These are phyloP conservation scores for Globisporangium sylvaticum DNA, from an alignment of 352 stramenopile species.

Conservation along the genomic window DNA sequence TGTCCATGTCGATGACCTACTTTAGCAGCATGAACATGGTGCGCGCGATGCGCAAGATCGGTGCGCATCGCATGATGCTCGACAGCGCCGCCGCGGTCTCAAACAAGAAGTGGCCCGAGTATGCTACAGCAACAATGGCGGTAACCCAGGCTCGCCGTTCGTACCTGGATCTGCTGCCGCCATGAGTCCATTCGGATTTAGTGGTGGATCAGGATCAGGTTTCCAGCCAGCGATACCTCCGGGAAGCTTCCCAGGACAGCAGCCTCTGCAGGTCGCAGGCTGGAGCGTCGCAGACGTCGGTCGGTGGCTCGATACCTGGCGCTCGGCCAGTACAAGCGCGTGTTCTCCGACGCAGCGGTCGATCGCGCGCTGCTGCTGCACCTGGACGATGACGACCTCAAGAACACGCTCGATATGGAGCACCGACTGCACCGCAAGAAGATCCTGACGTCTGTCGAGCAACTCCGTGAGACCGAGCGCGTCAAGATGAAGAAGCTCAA, in stretches of 20 bases:
- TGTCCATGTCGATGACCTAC: constrained; percentile 97
- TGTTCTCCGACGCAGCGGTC: constrained; percentile 85
- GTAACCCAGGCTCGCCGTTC: background rate
- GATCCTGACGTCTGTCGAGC: constrained; percentile 86
- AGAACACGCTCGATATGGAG: constrained; percentile 93
- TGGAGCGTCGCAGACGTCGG: constrained; percentile 89
- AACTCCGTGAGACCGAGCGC: constrained; percentile 55
- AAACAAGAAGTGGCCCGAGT: constrained; percentile 59
- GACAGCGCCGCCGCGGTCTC: constrained; percentile 64
- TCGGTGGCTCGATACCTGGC: constrained; percentile 89
- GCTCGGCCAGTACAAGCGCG: constrained; percentile 86
- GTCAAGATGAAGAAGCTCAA: constrained; percentile 47
- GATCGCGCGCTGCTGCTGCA: constrained; percentile 90
- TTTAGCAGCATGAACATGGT: constrained; percentile 98
- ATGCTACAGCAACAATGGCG: constrained; percentile 16
- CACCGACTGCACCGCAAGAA: constrained; percentile 96
- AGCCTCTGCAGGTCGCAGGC: constrained; percentile 56
- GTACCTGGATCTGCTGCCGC: background rate
- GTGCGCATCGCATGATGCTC: constrained; percentile 89
- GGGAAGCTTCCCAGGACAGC: constrained; percentile 57
- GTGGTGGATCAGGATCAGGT: background rate
- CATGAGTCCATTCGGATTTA: constrained; percentile 1
- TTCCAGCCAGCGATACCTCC: constrained; percentile 49
- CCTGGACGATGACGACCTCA: constrained; percentile 89
- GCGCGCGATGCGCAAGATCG: constrained; percentile 93